Evolutionary conservation across 257 asterid species (phyloP), one percentile per base, ranked within the genome.

Genomic region (Echites panduratus): DNA sequence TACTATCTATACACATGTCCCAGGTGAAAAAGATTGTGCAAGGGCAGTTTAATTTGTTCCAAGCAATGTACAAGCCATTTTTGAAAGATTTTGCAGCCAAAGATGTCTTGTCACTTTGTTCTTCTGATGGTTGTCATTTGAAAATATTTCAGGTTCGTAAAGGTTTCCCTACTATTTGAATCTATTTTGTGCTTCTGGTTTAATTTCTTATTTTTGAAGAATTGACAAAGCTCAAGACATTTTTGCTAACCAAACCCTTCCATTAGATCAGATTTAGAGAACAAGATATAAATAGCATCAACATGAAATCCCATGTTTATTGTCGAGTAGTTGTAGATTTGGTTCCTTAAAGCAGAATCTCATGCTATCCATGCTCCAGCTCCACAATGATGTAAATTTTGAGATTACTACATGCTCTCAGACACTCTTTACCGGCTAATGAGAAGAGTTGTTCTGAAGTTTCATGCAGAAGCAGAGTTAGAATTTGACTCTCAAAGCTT

Each of bases 1-100:
- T 26, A 7, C 0, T 24, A 2, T 2, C 26, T 22, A 27, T 26
- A 68, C 27, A 48, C 53, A 19, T 50, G 68, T 52, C 59, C 71
- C 84, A 90, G 92, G 95, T 91, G 82, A 82, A 82, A 56, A 92
- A 90, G 81, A 90, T 92, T 69, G 91, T 92, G 66, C 85, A 81
- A 68, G 97, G 97, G 70, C 97, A 92, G 62, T 87, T 81, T 73
- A 67, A 83, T 79, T 82, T 90, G 80, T 90, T 92, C 77, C 88
- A 78, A 24, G 75, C 73, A 68, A 84, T 84, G 90, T 92, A 90
- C 73, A 77, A 66, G 61, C 92, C 96, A 66, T 66, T 76, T 79
- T 47, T 90, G 26, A 86, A 90, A 80, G 96, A 92, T 73, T 80
- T 83, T 79, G 89, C 88, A 12, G 81, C 82, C 56, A 72, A 74